A percentile compares a stretch with the other conserved stretches of the same genome.
Evolutionary conservation across 2,329 filamentous ascomycete genomes (phyloP).

Genomic region (Calonectria multiphialidica): DNA sequence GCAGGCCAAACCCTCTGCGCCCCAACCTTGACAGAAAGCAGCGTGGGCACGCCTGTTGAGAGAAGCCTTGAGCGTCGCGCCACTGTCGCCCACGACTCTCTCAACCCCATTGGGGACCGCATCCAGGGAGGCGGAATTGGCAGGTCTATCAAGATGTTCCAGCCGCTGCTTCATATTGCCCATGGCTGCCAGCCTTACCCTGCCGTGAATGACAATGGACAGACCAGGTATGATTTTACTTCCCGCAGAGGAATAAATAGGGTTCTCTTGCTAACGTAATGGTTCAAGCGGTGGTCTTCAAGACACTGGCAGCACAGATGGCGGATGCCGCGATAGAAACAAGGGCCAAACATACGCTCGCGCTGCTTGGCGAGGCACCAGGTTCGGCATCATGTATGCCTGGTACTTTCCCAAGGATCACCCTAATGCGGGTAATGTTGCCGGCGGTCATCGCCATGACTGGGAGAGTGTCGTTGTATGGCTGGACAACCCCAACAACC

Average conservation of each 20-base stretch:
- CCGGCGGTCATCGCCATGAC: slow-evolving; percentile 54
- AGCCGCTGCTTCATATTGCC: slow-evolving; percentile 54
- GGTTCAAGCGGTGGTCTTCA: slow-evolving; percentile 49
- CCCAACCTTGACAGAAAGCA: neutral
- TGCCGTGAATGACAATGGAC: slow-evolving; percentile 66
- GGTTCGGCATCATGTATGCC: slow-evolving; percentile 55
- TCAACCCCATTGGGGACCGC: slow-evolving; percentile 41
- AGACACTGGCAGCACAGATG: slow-evolving; percentile 42
- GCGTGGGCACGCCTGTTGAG: neutral
- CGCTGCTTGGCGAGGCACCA: slow-evolving; percentile 40
- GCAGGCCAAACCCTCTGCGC: neutral
- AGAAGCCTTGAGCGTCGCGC: slow-evolving; percentile 23
- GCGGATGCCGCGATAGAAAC: slow-evolving; percentile 46
- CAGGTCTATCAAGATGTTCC: slow-evolving; percentile 43
- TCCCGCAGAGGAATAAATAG: neutral
- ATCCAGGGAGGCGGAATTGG: slow-evolving; percentile 40
- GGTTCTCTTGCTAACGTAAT: neutral
- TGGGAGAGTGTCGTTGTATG: slow-evolving; percentile 52
- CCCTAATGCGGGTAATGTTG: slow-evolving; percentile 44
- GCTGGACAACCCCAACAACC: slow-evolving; percentile 41
- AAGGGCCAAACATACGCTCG: slow-evolving; percentile 55
- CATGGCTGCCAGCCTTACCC: slow-evolving; percentile 74
- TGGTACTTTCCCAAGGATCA: slow-evolving; percentile 62
- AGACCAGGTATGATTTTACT: slow-evolving; percentile 60
- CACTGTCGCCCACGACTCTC: slow-evolving; percentile 41